These are phyloP conservation scores for Ensete ventricosum DNA, from an alignment of 176 grass and related monocot species.

Conservation along the genomic window DNA sequence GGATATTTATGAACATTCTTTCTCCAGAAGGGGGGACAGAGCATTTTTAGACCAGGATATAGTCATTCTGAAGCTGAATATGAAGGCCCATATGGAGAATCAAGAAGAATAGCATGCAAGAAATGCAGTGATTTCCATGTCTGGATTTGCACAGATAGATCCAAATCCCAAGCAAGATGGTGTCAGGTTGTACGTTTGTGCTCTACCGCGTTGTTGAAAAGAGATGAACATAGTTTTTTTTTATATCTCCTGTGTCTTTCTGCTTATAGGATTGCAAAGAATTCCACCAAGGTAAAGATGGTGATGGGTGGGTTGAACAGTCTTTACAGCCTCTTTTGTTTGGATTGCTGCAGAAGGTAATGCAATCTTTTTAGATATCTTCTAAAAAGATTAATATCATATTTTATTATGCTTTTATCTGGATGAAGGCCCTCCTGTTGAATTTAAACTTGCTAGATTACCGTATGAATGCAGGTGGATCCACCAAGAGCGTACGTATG, in stretches of 20 bases:
- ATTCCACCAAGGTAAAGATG: constrained; percentile 97
- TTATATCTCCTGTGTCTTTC: not conserved
- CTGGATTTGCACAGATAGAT: constrained; percentile 77
- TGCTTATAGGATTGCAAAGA: constrained; percentile 76
- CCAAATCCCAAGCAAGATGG: constrained; percentile 91
- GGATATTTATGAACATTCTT: constrained; percentile 13
- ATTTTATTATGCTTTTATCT: no score
- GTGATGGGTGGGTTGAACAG: constrained; percentile 99
- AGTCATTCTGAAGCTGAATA: constrained; percentile 75
- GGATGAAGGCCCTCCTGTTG: no score
- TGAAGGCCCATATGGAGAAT: constrained; percentile 54
- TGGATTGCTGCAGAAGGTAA: constrained; percentile 80
- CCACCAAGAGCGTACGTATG: constrained; percentile 73
- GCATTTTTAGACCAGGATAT: constrained; percentile 57
- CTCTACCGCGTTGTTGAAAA: constrained; percentile 3
- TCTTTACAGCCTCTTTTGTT: constrained; percentile 73
- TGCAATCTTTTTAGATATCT: constrained; percentile 10
- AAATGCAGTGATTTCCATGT: constrained; percentile 76
- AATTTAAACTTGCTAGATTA: no score
- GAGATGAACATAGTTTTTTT: not conserved
- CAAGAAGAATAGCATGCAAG: constrained; percentile 93
- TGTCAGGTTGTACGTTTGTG: constrained; percentile 55
- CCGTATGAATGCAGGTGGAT: constrained; percentile 40
- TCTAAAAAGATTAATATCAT: no score
- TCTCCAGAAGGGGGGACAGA: constrained; percentile 63